Evolutionary conservation across 495 filamentous ascomycete species (phyloP).

Genomic region (Emericellopsis terricola): DNA sequence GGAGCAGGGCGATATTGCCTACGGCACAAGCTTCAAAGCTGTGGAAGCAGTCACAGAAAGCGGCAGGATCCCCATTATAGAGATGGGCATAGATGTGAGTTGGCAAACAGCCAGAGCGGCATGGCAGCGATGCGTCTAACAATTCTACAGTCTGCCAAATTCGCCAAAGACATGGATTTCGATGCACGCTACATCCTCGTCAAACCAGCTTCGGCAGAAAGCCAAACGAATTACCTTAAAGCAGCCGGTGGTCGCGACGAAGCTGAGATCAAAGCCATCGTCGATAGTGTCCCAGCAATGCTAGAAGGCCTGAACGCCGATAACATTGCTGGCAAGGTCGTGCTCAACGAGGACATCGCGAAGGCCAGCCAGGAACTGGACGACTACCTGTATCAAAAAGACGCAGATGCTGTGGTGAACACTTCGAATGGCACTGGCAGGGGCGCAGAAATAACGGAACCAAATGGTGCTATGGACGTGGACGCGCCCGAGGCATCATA

Average conservation of each 20-base stretch:
- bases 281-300: not conserved
- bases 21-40: slow-evolving; percentile 26
- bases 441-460: too few relatives aligned
- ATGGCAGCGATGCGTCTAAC: not conserved
- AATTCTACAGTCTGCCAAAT: slow-evolving; percentile 42
- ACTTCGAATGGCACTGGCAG: slow-evolving; percentile 11
- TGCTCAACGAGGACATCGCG: slow-evolving; percentile 32
- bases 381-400: too few relatives aligned
- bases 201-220: slow-evolving; percentile 43
- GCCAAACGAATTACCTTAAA: slow-evolving; percentile 40
- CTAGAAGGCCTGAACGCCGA: too few relatives aligned
- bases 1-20: slow-evolving; percentile 20
- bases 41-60: slow-evolving; percentile 24
- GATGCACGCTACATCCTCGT: slow-evolving; percentile 58
- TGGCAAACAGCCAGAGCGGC: not conserved
- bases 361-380: too few relatives aligned
- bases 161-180: slow-evolving; percentile 49
- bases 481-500: too few relatives aligned
- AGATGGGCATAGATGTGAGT: slow-evolving; percentile 38
- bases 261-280: slow-evolving; percentile 15
- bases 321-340: too few relatives aligned
- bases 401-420: slow-evolving; percentile 23
- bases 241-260: slow-evolving; percentile 43
- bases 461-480: too few relatives aligned
- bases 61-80: slow-evolving; percentile 30